Evolutionary conservation across 768 basidiomycete genomes (phyloP).

Genomic region (Suillus fuscotomentosus): DNA sequence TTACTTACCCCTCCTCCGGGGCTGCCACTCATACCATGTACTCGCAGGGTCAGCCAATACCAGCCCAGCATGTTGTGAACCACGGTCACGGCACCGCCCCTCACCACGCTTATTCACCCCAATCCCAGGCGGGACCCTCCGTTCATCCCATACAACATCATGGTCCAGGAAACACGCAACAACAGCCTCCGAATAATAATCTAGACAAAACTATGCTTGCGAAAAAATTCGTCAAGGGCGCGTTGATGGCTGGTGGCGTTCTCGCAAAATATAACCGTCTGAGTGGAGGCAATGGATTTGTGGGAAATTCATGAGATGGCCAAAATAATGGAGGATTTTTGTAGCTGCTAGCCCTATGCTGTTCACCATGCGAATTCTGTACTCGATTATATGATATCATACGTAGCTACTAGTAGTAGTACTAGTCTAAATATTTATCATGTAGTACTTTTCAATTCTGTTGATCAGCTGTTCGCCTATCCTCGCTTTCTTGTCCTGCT

Average conservation of each 20-base stretch:
- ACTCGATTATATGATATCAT: too few relatives aligned
- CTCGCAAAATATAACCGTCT: neutral
- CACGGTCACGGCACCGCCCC: neutral
- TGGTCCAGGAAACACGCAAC: neutral
- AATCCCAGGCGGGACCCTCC: neutral
- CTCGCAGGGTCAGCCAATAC: neutral
- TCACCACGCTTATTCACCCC: neutral
- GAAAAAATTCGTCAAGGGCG: neutral
- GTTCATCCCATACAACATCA: neutral
- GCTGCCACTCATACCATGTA: neutral
- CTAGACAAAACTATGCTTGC: neutral
- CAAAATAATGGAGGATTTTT: neutral
- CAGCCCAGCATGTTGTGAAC: neutral
- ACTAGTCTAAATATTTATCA: too few relatives aligned
- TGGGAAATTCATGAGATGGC: neutral
- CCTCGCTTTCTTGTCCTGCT: too few relatives aligned
- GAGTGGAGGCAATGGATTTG: neutral
- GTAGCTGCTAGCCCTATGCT: neutral
- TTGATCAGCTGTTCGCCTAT: too few relatives aligned
- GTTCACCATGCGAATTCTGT: neutral
- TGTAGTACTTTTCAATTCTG: too few relatives aligned
- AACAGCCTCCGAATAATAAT: neutral
- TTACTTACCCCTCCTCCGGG: neutral
- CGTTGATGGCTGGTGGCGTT: neutral
- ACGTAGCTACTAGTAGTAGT: too few relatives aligned